Evolutionary conservation across 768 basidiomycete genomes (phyloP).

Genomic region (Chalciporus chontae): DNA sequence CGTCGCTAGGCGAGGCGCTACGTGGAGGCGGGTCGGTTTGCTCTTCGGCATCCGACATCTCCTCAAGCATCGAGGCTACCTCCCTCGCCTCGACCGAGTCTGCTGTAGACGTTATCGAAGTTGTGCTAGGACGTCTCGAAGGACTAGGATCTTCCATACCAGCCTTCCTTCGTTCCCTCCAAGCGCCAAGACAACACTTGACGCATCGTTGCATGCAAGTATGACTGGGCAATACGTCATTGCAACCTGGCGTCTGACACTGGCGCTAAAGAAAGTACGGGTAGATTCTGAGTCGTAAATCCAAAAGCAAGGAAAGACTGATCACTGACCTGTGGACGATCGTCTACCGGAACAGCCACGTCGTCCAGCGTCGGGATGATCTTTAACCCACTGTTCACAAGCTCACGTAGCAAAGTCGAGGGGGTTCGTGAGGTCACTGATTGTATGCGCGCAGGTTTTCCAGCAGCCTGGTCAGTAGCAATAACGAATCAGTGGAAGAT

Average conservation of each 20-base stretch:
- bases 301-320: background rate
- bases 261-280: constrained; percentile 6
- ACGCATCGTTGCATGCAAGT: constrained; percentile 16
- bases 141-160: background rate
- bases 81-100: background rate
- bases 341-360: background rate
- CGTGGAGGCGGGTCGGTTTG: background rate
- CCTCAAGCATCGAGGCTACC: background rate
- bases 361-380: constrained; percentile 3
- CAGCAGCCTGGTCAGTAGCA: constrained; percentile 8
- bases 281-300: background rate
- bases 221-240: constrained; percentile 4
- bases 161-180: constrained; percentile 14
- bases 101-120: background rate
- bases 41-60: background rate
- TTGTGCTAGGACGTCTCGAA: background rate
- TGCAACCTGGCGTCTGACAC: constrained; percentile 16
- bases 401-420: background rate
- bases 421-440: background rate
- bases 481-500: background rate
- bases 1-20: constrained; percentile 2
- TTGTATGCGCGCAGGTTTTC: background rate
- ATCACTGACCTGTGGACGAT: constrained; percentile 5
- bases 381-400: constrained; percentile 1
- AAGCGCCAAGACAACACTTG: constrained; percentile 15